Percentiles rank a stretch among this genome's conserved stretches.
Evolutionary conservation across 2,329 filamentous ascomycete genomes (phyloP).

Genomic region (Colletotrichum salicis): DNA sequence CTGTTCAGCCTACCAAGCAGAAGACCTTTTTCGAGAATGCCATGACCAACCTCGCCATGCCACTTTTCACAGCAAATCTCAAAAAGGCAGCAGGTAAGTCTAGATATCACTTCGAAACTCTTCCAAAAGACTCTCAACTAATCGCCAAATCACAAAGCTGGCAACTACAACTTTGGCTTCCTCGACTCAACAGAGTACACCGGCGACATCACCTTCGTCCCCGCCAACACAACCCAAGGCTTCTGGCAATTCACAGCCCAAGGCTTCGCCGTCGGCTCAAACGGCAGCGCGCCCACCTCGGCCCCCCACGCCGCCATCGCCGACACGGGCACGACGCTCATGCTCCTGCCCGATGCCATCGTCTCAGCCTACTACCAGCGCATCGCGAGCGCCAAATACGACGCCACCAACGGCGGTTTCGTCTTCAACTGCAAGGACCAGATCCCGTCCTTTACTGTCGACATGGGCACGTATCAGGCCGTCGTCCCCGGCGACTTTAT

Average conservation of each 20-base stretch:
- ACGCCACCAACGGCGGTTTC: slow-evolving; percentile 62
- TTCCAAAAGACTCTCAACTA: background rate
- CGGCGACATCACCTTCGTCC: slow-evolving; percentile 65
- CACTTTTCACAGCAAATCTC: slow-evolving; percentile 48
- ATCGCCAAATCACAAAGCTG: slow-evolving; percentile 36
- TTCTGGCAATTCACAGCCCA: slow-evolving; percentile 72
- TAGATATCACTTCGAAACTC: background rate
- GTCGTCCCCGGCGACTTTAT: slow-evolving; percentile 50
- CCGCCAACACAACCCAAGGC: slow-evolving; percentile 65
- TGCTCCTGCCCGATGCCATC: slow-evolving; percentile 65
- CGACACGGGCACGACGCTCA: slow-evolving; percentile 77
- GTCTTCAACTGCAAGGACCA: slow-evolving; percentile 64
- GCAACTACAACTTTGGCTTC: slow-evolving; percentile 52
- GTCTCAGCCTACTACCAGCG: slow-evolving; percentile 69
- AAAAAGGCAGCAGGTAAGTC: slow-evolving; percentile 47
- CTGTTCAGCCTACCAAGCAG: slow-evolving; percentile 51
- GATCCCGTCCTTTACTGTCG: slow-evolving; percentile 57
- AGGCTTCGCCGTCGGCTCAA: slow-evolving; percentile 62
- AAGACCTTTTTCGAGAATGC: slow-evolving; percentile 56
- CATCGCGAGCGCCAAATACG: slow-evolving; percentile 61
- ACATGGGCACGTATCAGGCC: slow-evolving; percentile 47
- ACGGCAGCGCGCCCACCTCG: slow-evolving; percentile 25
- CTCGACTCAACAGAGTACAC: slow-evolving; percentile 68
- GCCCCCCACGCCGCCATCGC: slow-evolving; percentile 62
- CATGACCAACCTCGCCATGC: slow-evolving; percentile 41